Percentiles rank a stretch among this genome's conserved stretches.
These are phyloP conservation scores for Kodamaea anthophila DNA, from an alignment of 1,139 yeast genomes.

Conservation along the genomic window DNA sequence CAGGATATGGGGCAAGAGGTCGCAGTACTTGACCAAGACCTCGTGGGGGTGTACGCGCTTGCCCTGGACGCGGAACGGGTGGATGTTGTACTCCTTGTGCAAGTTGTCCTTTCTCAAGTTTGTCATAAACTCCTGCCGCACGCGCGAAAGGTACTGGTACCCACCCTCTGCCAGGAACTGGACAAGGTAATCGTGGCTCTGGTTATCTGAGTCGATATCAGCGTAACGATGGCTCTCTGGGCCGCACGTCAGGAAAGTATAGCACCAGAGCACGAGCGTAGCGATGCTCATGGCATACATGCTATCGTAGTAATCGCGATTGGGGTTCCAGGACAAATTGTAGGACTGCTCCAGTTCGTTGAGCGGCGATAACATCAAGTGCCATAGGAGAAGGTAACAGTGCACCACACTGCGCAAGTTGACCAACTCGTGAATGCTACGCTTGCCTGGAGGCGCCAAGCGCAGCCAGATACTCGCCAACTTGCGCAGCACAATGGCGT, in stretches of 20 bases:
- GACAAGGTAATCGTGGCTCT: slow-evolving; percentile 17
- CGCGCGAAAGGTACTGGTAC: slow-evolving; percentile 27
- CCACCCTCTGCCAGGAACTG: slow-evolving; percentile 24
- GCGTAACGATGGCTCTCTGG: slow-evolving; percentile 27
- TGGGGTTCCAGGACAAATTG: slow-evolving; percentile 25
- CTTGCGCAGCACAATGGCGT: slow-evolving; percentile 45
- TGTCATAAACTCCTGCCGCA: slow-evolving; percentile 26
- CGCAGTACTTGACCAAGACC: slow-evolving; percentile 33
- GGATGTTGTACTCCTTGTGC: slow-evolving; percentile 23
- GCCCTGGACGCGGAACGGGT: slow-evolving; percentile 21
- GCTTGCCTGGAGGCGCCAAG: slow-evolving; percentile 12
- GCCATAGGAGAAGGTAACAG: slow-evolving; percentile 58
- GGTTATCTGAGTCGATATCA: slow-evolving; percentile 11
- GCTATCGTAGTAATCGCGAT: slow-evolving; percentile 27
- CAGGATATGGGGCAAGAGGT: slow-evolving; percentile 34
- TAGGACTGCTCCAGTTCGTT: slow-evolving; percentile 17
- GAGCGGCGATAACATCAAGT: slow-evolving; percentile 46
- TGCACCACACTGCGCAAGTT: slow-evolving; percentile 49
- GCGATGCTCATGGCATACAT: slow-evolving; percentile 44
- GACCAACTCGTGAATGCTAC: slow-evolving; percentile 23
- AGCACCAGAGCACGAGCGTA: slow-evolving; percentile 45
- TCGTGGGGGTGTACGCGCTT: slow-evolving; percentile 23
- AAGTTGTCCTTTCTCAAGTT: slow-evolving; percentile 12
- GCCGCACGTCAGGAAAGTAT: slow-evolving; percentile 36
- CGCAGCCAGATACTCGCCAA: slow-evolving; percentile 44